Conservation (phyloP, 2,329 filamentous ascomycete genomes). For the Graphilbum sp. region DNA sequence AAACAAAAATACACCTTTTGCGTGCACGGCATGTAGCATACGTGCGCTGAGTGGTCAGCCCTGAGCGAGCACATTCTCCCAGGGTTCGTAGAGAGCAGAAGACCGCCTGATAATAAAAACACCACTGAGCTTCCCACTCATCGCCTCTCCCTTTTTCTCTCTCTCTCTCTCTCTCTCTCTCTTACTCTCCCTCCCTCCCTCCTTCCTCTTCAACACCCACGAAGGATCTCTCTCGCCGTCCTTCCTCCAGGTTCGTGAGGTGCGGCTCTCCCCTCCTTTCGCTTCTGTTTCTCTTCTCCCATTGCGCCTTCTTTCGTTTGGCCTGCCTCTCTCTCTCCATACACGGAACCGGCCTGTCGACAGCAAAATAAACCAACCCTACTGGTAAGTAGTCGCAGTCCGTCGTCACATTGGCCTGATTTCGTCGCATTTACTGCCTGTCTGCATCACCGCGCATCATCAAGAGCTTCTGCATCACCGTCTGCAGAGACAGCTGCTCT, state of each 20-base stretch:
- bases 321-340: not conserved
- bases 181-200: conserved; percentile 15
- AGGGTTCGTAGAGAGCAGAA: too few species aligned
- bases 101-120: too few species aligned
- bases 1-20: too few species aligned
- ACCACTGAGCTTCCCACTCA: conserved; percentile 9
- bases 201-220: conserved; percentile 27
- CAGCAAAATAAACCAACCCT: not conserved
- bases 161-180: conserved; percentile 12
- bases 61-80: too few species aligned
- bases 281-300: not conserved
- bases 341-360: too few species aligned
- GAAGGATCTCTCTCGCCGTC: conserved; percentile 23
- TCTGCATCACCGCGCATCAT: too few species aligned
- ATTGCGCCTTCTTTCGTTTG: conserved; percentile 3
- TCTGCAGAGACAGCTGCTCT: too few species aligned
- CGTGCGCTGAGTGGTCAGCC: too few species aligned
- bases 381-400: not conserved
- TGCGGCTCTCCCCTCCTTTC: conserved; percentile 9
- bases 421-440: too few species aligned
- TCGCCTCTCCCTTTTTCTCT: conserved; percentile 1
- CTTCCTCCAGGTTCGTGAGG: conserved; percentile 28
- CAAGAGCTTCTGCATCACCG: too few species aligned
- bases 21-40: too few species aligned
- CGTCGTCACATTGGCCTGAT: too few species aligned